These are phyloP conservation scores for Ceratocystis papillata DNA, from an alignment of 2,329 filamentous ascomycete genomes.

Conservation along the genomic window DNA sequence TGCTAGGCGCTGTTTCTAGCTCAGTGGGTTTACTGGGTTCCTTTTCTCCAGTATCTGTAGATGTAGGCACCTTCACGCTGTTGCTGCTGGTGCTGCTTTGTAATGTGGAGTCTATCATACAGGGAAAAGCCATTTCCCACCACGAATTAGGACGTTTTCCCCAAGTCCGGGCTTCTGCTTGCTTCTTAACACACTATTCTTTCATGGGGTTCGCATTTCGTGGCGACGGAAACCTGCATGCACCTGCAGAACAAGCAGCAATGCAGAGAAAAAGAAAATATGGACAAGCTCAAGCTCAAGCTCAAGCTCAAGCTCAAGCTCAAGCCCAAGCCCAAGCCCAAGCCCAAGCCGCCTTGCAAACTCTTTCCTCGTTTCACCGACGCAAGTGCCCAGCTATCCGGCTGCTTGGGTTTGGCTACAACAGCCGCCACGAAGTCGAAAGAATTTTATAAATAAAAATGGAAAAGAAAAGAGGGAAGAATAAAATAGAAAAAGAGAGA, in stretches of 20 bases:
- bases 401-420: not conserved
- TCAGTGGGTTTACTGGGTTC: too few species aligned
- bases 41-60: too few species aligned
- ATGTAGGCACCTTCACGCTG: too few species aligned
- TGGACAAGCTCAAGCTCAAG: not conserved
- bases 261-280: not conserved
- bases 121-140: not conserved
- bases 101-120: too few species aligned
- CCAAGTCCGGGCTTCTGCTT: too few species aligned
- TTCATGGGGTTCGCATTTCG: too few species aligned
- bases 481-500: too few species aligned
- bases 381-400: slow-evolving; percentile 4
- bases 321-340: not conserved
- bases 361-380: not conserved
- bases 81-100: too few species aligned
- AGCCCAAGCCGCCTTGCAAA: slow-evolving; percentile 1
- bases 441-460: too few species aligned
- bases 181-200: too few species aligned
- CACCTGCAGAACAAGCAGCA: not conserved
- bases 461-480: too few species aligned
- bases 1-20: not conserved
- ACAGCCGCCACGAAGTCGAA: not conserved
- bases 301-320: not conserved
- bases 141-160: too few species aligned
- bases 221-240: not conserved